Percentiles rank a stretch among this genome's conserved stretches.
phyloP scores from a whole-genome alignment of 129 eudicot genomes.

The Flaveria sonorensis region DNA sequence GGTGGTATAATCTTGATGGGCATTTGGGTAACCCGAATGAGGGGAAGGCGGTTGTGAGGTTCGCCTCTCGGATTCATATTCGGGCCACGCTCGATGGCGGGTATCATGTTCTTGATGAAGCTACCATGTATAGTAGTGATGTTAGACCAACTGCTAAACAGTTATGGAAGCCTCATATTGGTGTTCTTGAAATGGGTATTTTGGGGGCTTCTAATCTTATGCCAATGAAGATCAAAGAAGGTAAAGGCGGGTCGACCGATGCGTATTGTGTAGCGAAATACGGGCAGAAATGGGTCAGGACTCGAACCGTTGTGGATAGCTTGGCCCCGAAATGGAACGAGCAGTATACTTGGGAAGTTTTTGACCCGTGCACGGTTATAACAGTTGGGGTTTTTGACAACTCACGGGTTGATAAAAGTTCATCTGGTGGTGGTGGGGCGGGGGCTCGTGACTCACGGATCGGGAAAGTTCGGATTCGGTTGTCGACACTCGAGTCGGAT shows the following conservation, averaged over 20 bases:
- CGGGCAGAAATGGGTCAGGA: constrained; percentile 93
- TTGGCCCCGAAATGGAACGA: constrained; percentile 90
- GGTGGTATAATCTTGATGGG: constrained; percentile 87
- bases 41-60: constrained; percentile 55
- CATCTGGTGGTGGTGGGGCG: constrained; percentile 19
- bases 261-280: constrained; percentile 93
- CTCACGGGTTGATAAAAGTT: constrained; percentile 66
- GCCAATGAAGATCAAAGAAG: constrained; percentile 90
- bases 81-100: constrained; percentile 87
- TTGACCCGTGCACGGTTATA: constrained; percentile 95
- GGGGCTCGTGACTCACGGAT: constrained; percentile 66
- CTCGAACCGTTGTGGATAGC: constrained; percentile 85
- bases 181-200: constrained; percentile 90
- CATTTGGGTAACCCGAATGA: constrained; percentile 47
- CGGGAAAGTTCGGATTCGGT: constrained; percentile 82
- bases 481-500: constrained; percentile 82
- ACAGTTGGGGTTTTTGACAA: constrained; percentile 91
- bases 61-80: constrained; percentile 77
- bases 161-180: constrained; percentile 94
- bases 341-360: constrained; percentile 99
- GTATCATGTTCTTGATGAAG: constrained; percentile 96
- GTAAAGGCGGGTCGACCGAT: constrained; percentile 82
- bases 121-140: constrained; percentile 94
- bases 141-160: constrained; percentile 88
- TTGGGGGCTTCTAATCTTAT: constrained; percentile 89